Evolutionary conservation across 2,329 filamentous ascomycete species (phyloP).

Genomic region (Phoma herbarum): DNA sequence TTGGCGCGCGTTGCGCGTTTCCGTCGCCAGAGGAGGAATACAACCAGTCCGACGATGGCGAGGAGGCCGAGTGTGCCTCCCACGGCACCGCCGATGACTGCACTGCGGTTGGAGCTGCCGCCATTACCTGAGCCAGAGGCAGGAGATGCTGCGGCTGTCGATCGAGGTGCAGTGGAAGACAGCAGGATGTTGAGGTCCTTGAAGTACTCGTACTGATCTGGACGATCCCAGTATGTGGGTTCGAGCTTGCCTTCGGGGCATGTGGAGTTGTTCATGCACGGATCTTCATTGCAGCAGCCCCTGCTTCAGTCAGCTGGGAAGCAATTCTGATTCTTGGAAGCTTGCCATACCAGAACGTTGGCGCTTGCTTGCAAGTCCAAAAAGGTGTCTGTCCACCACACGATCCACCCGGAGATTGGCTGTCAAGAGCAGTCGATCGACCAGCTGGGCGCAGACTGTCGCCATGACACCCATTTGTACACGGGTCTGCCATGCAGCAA

Average conservation of each 20-base stretch:
- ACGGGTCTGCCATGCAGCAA: constrained; percentile 49
- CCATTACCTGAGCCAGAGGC: not conserved
- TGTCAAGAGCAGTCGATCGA: constrained; percentile 40
- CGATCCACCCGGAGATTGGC: constrained; percentile 38
- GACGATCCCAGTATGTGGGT: constrained; percentile 27
- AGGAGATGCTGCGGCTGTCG: constrained; percentile 4
- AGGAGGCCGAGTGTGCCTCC: constrained; percentile 5
- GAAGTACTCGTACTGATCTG: constrained; percentile 26
- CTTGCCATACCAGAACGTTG: constrained; percentile 32
- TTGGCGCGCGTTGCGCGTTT: not conserved
- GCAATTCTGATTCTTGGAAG: not conserved
- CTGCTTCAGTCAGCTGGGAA: constrained; percentile 7
- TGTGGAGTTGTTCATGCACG: constrained; percentile 39
- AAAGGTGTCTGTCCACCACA: constrained; percentile 39
- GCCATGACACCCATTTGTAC: constrained; percentile 44
- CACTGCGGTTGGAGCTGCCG: not conserved
- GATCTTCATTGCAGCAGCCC: constrained; percentile 48
- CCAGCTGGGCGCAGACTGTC: constrained; percentile 39
- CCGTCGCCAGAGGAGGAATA: constrained; percentile 14
- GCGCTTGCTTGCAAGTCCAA: constrained; percentile 46
- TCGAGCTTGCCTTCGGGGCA: constrained; percentile 41
- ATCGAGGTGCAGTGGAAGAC: constrained; percentile 11
- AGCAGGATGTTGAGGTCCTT: constrained; percentile 20
- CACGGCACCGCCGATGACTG: constrained; percentile 15
- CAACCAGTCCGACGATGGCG: constrained; percentile 1